Evolutionary conservation across 2,329 filamentous ascomycete genomes (phyloP), one percentile per base, ranked within the genome.

Genomic region (Phaeosphaeriaceae sp.): DNA sequence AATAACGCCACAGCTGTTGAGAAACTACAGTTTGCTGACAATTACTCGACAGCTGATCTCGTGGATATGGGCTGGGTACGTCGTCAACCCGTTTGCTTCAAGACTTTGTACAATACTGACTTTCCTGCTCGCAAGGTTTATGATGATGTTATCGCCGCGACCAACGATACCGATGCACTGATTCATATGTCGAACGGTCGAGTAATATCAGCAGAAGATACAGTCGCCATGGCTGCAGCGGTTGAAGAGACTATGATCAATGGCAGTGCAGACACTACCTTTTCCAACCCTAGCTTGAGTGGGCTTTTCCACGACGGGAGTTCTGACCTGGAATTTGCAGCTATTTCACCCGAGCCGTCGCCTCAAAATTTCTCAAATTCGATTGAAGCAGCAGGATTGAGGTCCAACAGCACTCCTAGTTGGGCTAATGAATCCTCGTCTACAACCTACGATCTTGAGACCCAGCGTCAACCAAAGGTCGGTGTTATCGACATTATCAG

Each of bases 401-500:
- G 13, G 3, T 45, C 49, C 45, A 48, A 54, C 42, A 54, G 57
- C 17, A 55, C 27, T 21, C 47, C 51, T 15, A 46, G 41, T 17
- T 48, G 57, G 44, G 15, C 53, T 15, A 47, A 55, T 20, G 42
- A 20, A 11, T n/a, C 41, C 31, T n/a, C 41, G 31, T 25, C 49
- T n/a, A 51, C 47, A 11, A 57, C 36, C 15, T 60, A 56, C 40
- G 45, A 48, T 44, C 48, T 57, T 21, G 15, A 54, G 41, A 55
- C 51, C 13, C 54, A 61, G 27, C 54, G 54, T 41, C 17, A 61
- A 44, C 58, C 54, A 10, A 9, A 48, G 13, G 19, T 48, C n/a
- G 47, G 47, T 25, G 48, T 48, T 15, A 61, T 57, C 22, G 54
- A 57, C 45, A 57, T 61, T 21, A 53, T 58, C 22, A 49, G 40